A percentile compares a stretch with the other conserved stretches of the same genome.
These are phyloP conservation scores for Helichrysum umbraculigerum DNA, from an alignment of 129 eudicot species.

Conservation along the genomic window DNA sequence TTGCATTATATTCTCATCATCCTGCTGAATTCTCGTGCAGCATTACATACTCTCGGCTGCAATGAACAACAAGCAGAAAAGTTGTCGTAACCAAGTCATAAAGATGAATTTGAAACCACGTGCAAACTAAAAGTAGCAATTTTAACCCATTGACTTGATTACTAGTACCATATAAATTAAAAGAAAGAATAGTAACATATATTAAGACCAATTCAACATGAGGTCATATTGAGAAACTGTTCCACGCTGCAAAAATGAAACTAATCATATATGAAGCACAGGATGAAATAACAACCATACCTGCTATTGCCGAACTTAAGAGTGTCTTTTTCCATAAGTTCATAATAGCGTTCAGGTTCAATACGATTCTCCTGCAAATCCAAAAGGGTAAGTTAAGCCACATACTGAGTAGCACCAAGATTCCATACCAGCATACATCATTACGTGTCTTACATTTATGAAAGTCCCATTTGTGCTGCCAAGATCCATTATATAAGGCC, in stretches of 20 bases:
- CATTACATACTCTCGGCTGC: constrained; percentile 92
- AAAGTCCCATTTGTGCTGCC: constrained; percentile 98
- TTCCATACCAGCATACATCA: background rate
- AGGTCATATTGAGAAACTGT: background rate
- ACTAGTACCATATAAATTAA: background rate
- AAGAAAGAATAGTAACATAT: background rate
- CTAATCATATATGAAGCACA: constrained; percentile 8
- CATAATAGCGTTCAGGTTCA: constrained; percentile 89
- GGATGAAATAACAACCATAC: constrained; percentile 36
- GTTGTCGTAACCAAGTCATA: background rate
- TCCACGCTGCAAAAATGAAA: background rate
- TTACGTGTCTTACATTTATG: constrained; percentile 58
- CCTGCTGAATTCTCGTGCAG: constrained; percentile 80
- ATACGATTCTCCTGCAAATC: constrained; percentile 72
- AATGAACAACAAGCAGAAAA: background rate
- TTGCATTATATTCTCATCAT: constrained; percentile 27
- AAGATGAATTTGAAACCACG: background rate
- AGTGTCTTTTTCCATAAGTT: constrained; percentile 85
- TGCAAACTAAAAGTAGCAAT: background rate
- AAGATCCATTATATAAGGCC: constrained; percentile 98
- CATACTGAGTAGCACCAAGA: constrained; percentile 12
- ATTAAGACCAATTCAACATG: background rate
- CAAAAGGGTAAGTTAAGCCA: constrained; percentile 21
- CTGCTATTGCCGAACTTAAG: constrained; percentile 93
- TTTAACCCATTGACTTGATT: background rate